Conservation (phyloP, 164 flowering plant genomes). For the Nelumbo lutea region DNA sequence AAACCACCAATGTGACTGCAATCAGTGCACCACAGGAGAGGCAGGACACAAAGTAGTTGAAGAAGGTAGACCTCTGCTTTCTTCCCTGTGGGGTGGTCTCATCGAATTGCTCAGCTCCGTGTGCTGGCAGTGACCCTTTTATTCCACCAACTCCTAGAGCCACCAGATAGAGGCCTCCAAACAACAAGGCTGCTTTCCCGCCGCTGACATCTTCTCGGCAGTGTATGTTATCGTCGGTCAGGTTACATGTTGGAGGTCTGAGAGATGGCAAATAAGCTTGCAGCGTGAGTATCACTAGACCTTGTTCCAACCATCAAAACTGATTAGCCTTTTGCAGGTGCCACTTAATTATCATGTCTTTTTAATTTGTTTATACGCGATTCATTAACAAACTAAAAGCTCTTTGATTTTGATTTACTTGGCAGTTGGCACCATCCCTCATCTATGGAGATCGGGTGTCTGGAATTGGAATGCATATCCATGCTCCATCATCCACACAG, state of each 20-base stretch:
- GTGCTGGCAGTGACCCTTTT: conserved; percentile 54
- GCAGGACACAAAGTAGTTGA: conserved; percentile 73
- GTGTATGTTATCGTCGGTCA: conserved; percentile 3
- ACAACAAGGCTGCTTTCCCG: conserved; percentile 32
- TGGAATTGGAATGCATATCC: too few relatives aligned
- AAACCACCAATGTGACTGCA: conserved; percentile 80
- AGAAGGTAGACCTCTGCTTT: conserved; percentile 68
- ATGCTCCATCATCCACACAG: too few relatives aligned
- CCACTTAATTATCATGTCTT: too few relatives aligned
- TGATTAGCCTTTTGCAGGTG: background rate
- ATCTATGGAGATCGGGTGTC: too few relatives aligned
- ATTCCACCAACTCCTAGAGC: conserved; percentile 71
- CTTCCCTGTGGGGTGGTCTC: conserved; percentile 40
- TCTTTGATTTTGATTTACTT: too few relatives aligned
- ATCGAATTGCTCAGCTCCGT: conserved; percentile 70
- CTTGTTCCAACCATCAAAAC: conserved; percentile 37
- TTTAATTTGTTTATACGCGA: too few relatives aligned
- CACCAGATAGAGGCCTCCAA: conserved; percentile 47
- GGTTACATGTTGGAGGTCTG: conserved; percentile 39
- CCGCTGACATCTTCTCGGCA: conserved; percentile 35
- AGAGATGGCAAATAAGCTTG: conserved; percentile 60
- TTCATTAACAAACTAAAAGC: too few relatives aligned
- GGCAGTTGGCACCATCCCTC: too few relatives aligned
- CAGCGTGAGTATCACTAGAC: conserved; percentile 56
- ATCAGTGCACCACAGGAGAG: conserved; percentile 66